These are phyloP conservation scores for Mycena alexandri DNA, from an alignment of 768 basidiomycete genomes.

Conservation along the genomic window DNA sequence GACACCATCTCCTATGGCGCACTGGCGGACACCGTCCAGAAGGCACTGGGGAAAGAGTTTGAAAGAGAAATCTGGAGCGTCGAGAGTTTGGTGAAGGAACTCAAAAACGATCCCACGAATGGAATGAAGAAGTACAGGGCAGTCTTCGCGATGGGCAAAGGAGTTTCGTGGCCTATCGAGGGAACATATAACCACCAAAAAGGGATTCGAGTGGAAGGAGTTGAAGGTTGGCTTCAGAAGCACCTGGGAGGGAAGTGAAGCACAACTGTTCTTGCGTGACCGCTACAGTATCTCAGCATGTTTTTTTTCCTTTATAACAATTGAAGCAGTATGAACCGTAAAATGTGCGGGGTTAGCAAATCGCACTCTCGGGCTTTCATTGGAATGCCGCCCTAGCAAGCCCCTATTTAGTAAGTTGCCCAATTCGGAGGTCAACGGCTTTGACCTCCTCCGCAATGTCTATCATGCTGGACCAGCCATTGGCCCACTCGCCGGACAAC, in stretches of 20 bases:
- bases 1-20: conserved; percentile 45
- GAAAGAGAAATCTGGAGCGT: conserved; percentile 38
- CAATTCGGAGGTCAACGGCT: not conserved
- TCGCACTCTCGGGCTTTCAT: no score
- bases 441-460: not conserved
- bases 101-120: conserved; percentile 40
- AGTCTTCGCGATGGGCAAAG: conserved; percentile 42
- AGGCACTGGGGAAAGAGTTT: conserved; percentile 28
- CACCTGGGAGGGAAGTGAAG: conserved; percentile 3
- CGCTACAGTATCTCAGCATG: no score
- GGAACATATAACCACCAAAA: conserved; percentile 37
- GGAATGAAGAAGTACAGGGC: conserved; percentile 41
- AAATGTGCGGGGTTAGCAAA: no score
- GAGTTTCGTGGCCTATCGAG: conserved; percentile 40
- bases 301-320: no score
- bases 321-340: no score
- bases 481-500: conserved; percentile 26
- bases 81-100: conserved; percentile 30
- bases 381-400: not conserved
- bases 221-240: conserved; percentile 24
- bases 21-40: conserved; percentile 42
- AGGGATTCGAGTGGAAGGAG: conserved; percentile 27
- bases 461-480: conserved; percentile 25
- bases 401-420: conserved; percentile 17
- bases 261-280: no score